Evolutionary conservation across 2,329 filamentous ascomycete species (phyloP), one percentile per base, ranked within the genome.

Genomic region (Ophiostoma australiae): DNA sequence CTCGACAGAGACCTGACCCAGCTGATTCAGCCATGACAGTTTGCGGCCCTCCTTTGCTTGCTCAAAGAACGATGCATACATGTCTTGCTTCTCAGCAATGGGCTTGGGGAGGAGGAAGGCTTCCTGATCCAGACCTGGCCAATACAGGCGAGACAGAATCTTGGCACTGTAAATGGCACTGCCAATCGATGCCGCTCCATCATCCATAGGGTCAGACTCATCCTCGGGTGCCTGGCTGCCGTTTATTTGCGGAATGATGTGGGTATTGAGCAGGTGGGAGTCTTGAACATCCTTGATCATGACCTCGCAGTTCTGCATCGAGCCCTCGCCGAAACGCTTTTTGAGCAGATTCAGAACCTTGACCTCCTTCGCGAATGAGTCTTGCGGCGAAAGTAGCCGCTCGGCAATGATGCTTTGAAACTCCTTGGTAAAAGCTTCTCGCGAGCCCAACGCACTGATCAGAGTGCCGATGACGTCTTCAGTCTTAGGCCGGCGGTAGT

Each of bases 241-340:
- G 35, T 39, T 39, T 20, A 66, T 66, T 23, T 39, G 63, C 35
- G 20, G n/a, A 23, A 23, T 35, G 11, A 66, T 66, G 17, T 20
- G 6, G 10, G 11, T 2, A 66, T 68, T 58, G 72, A 96, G 87
- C 61, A 87, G 86, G 73, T 86, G 85, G 1, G 93, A 97, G 77
- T 97, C 94, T 74, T 91, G 86, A 48, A 98, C 91, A 78, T 99
- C 95, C 74, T 91, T 92, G 71, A 99, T 87, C 95, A 99, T 99
- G 76, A 99, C 95, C 78, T 99, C 94, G 79, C 94, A 97, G 68
- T 92, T 91, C 78, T 98, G 95, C 66, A 99, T 82, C 20, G 92
- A 89, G 37, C 87, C 85, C 74, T 97, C 93, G 33, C 94, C 94
- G 71, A 97, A 94, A 10, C 94, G 89, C 73, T 92, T 86, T 81